Conservation (phyloP, 345 rosid genomes). For the Salix koriyanagi region DNA sequence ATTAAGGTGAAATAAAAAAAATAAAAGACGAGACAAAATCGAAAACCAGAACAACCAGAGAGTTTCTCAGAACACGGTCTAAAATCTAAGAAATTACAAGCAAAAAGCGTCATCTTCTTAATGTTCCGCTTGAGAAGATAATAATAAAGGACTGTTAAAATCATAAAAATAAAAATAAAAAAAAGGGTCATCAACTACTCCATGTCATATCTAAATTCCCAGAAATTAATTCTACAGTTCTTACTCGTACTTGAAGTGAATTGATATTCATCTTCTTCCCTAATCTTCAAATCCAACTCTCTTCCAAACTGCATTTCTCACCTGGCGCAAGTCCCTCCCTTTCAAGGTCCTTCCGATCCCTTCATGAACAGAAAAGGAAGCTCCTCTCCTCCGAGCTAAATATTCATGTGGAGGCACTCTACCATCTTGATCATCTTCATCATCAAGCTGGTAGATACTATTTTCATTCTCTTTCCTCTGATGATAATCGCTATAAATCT, state of each 20-base stretch:
- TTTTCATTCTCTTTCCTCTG: background rate
- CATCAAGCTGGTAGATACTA: background rate
- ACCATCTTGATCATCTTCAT: slow-evolving; percentile 1
- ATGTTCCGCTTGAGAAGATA: no score
- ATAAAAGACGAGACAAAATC: background rate
- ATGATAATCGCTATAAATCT: slow-evolving; percentile 42
- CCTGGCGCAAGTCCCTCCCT: slow-evolving; percentile 45
- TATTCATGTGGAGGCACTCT: slow-evolving; percentile 43
- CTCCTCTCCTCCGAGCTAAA: slow-evolving; percentile 41
- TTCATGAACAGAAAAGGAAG: slow-evolving; percentile 46
- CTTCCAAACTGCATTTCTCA: slow-evolving; percentile 48
- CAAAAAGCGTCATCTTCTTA: background rate
- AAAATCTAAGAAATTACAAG: background rate
- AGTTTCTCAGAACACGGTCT: background rate
- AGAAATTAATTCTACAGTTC: background rate
- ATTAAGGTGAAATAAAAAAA: no score
- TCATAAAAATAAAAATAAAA: no score
- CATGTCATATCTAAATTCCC: background rate
- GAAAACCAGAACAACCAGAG: background rate
- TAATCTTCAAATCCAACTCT: slow-evolving; percentile 47
- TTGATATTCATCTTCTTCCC: background rate
- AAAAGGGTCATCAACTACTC: background rate
- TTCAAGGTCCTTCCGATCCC: slow-evolving; percentile 47
- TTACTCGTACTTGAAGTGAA: background rate
- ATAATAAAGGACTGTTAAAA: no score